Conservation (phyloP, 2,329 filamentous ascomycete species). For the Fusarium luffae region DNA sequence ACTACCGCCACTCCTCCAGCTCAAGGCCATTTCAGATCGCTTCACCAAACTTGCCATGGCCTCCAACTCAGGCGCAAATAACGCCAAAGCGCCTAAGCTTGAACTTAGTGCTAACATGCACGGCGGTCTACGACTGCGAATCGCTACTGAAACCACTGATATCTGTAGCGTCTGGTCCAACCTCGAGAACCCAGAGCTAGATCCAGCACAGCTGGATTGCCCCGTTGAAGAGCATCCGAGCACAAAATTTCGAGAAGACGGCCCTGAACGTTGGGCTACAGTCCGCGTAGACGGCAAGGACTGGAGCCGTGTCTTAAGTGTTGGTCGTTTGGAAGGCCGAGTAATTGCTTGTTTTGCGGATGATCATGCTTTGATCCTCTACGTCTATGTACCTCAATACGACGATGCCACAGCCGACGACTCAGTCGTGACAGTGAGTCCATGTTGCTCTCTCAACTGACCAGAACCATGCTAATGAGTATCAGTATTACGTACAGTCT, state of each 20-base stretch:
- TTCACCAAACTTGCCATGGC: conserved; percentile 86
- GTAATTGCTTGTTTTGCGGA: conserved; percentile 93
- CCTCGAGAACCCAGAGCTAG: conserved; percentile 87
- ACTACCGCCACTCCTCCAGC: conserved; percentile 84
- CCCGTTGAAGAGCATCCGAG: conserved; percentile 84
- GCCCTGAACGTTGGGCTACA: conserved; percentile 86
- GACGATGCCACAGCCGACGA: conserved; percentile 74
- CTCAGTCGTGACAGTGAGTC: conserved; percentile 76
- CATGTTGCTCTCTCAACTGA: conserved; percentile 6
- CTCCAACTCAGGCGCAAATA: conserved; percentile 52
- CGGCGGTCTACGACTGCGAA: conserved; percentile 81
- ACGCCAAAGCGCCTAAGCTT: conserved; percentile 71
- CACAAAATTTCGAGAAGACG: conserved; percentile 79
- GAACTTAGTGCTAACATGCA: conserved; percentile 96
- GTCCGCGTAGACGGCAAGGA: conserved; percentile 93
- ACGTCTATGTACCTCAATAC: conserved; percentile 80
- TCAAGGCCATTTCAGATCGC: conserved; percentile 94
- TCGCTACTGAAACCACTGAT: conserved; percentile 84
- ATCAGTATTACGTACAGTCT: conserved; percentile 58
- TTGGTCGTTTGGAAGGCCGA: conserved; percentile 86
- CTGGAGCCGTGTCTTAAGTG: conserved; percentile 93
- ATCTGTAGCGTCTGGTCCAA: conserved; percentile 89
- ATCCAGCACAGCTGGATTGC: conserved; percentile 78
- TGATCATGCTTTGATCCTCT: conserved; percentile 82
- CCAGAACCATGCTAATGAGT: conserved; percentile 38